Conservation (phyloP, 164 flowering plant genomes). For the Magnolia changhungtana region DNA sequence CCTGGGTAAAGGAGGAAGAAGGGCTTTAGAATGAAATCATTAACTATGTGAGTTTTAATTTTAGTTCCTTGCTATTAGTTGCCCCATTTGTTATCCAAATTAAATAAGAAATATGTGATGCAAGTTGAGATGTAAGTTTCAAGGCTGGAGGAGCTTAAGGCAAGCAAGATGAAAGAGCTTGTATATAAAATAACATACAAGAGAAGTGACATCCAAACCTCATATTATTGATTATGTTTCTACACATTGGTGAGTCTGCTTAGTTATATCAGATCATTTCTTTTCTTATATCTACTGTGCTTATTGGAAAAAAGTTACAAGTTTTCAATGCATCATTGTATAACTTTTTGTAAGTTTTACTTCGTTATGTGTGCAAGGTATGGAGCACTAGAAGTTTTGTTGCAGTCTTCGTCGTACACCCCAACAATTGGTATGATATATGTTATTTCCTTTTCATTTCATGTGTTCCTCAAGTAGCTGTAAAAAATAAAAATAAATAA, state of each 20-base stretch:
- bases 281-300: neutral
- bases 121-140: no score
- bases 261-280: neutral
- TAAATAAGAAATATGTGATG: no score
- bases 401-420: constrained; percentile 66
- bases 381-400: constrained; percentile 93
- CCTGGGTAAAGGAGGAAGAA: no score
- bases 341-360: neutral
- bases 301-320: neutral
- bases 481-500: no score
- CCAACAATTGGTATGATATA: constrained; percentile 70
- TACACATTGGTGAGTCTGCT: constrained; percentile 66
- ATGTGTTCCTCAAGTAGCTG: neutral
- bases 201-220: constrained; percentile 73
- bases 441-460: no score
- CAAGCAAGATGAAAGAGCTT: no score
- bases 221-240: constrained; percentile 91
- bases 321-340: neutral
- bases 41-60: no score
- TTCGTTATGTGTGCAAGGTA: constrained; percentile 49
- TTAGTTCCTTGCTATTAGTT: no score
- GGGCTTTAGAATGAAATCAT: no score
- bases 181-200: no score
- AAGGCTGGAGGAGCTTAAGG: no score
- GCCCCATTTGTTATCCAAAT: no score